phyloP scores from a whole-genome alignment of 2,329 filamentous ascomycete species.

The Sclerotinia spermophila region DNA sequence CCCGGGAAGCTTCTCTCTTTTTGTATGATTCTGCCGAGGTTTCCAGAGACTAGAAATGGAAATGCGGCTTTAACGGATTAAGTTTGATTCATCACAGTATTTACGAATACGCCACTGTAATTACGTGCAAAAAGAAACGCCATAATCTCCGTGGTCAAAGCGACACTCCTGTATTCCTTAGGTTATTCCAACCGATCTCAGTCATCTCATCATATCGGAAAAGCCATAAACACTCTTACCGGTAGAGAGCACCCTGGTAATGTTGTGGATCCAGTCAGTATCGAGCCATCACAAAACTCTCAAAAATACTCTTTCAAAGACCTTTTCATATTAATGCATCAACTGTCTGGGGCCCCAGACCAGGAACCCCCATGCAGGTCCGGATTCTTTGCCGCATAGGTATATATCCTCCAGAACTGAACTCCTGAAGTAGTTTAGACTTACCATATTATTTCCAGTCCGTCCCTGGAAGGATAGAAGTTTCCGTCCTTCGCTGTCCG shows the following conservation, averaged over 20 bases:
- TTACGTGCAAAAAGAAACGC: neutral
- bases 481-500: neutral
- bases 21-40: neutral
- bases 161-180: neutral
- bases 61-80: neutral
- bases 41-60: neutral
- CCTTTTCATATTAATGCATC: neutral
- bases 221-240: neutral
- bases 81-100: neutral
- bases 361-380: neutral
- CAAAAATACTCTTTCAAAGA: too few relatives aligned
- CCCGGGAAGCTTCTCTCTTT: neutral
- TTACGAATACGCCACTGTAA: neutral
- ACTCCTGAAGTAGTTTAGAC: neutral
- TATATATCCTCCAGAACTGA: neutral
- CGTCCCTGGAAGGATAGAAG: neutral
- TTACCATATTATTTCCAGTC: neutral
- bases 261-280: neutral
- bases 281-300: neutral
- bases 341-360: neutral
- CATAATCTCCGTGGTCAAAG: neutral
- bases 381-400: neutral
- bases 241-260: neutral
- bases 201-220: neutral
- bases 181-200: neutral